Percentiles rank a stretch among this genome's conserved stretches.
Conservation (phyloP, 2,329 filamentous ascomycete genomes). For the Orbilia quercus region DNA sequence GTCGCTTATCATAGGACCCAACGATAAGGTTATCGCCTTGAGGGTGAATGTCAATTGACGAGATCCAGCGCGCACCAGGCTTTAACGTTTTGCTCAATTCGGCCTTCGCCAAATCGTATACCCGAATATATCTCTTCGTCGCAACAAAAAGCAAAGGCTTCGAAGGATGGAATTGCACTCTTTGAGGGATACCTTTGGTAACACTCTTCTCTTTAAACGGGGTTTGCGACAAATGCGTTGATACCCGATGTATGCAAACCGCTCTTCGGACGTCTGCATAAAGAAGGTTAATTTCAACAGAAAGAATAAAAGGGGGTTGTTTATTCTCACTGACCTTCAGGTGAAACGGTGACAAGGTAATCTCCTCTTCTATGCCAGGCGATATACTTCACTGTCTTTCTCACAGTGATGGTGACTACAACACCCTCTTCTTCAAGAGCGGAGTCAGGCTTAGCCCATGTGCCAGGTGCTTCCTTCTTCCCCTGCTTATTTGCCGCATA, state of each 20-base stretch:
- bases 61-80: constrained; percentile 94
- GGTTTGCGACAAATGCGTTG: constrained; percentile 92
- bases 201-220: constrained; percentile 72
- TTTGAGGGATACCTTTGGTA: constrained; percentile 67
- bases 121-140: constrained; percentile 90
- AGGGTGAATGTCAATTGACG: constrained; percentile 90
- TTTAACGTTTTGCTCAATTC: constrained; percentile 92
- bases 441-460: constrained; percentile 82
- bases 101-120: constrained; percentile 91
- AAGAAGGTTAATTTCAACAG: constrained; percentile 16
- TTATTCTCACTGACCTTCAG: constrained; percentile 73
- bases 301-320: background rate
- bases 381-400: constrained; percentile 84
- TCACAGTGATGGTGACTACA: constrained; percentile 81
- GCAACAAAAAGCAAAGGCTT: constrained; percentile 95
- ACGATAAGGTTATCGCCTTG: constrained; percentile 94
- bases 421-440: constrained; percentile 79
- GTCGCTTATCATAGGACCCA: constrained; percentile 89
- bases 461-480: constrained; percentile 78
- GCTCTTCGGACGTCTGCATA: constrained; percentile 66
- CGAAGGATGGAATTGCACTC: constrained; percentile 90
- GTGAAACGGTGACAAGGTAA: constrained; percentile 92
- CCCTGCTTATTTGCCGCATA: constrained; percentile 75
- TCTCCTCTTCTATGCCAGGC: constrained; percentile 95
- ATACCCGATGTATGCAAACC: constrained; percentile 92